Evolutionary conservation across 2,329 filamentous ascomycete genomes (phyloP).

Genomic region (Diaporthe velutina): DNA sequence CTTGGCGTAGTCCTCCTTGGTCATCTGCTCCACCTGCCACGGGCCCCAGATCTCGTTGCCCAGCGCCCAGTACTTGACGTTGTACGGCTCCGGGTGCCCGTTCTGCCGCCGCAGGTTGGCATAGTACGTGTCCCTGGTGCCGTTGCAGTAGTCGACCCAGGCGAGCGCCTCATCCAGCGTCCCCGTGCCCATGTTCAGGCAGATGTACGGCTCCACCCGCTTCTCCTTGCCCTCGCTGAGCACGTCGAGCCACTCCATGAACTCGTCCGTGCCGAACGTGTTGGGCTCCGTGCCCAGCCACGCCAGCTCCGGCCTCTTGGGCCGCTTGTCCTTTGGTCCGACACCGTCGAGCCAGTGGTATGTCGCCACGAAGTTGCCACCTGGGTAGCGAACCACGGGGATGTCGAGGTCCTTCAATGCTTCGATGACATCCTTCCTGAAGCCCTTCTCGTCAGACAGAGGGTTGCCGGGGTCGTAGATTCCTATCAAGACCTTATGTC

Average conservation of each 20-base stretch:
- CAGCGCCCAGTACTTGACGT: constrained; percentile 87
- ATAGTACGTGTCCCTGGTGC: constrained; percentile 81
- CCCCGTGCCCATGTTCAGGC: constrained; percentile 85
- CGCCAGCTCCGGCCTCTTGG: constrained; percentile 77
- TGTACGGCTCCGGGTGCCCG: constrained; percentile 82
- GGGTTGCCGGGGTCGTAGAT: constrained; percentile 84
- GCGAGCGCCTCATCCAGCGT: constrained; percentile 70
- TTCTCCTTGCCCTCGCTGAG: constrained; percentile 72
- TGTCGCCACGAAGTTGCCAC: constrained; percentile 86
- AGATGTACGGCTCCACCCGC: constrained; percentile 82
- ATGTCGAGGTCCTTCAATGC: constrained; percentile 80
- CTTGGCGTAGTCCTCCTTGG: constrained; percentile 77
- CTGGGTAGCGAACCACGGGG: constrained; percentile 84
- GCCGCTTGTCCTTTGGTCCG: constrained; percentile 78
- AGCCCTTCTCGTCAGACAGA: constrained; percentile 80
- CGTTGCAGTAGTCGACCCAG: constrained; percentile 92
- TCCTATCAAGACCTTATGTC: not conserved
- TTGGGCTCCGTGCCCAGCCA: constrained; percentile 85
- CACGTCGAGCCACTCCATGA: constrained; percentile 82
- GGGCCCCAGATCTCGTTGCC: constrained; percentile 81
- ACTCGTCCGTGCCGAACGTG: constrained; percentile 87
- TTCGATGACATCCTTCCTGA: constrained; percentile 82
- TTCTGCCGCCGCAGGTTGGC: constrained; percentile 83
- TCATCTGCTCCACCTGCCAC: constrained; percentile 77
- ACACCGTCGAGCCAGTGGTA: constrained; percentile 88